A percentile compares a stretch with the other conserved stretches of the same genome.
Conservation (phyloP, 1,139 yeast genomes). For the Nematodospora anomalae region DNA sequence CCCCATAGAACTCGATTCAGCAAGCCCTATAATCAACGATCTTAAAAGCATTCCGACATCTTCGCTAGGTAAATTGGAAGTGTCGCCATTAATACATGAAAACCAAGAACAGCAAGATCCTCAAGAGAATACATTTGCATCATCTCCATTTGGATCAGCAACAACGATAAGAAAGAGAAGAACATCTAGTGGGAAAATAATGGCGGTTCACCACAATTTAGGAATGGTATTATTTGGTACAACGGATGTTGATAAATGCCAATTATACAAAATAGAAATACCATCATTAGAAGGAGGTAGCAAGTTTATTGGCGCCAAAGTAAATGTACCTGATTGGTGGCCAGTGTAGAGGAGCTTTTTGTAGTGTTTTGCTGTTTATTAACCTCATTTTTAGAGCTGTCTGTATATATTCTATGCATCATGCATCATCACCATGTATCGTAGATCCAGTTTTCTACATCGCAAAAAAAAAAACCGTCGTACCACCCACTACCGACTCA, state of each 20-base stretch:
- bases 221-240: constrained; percentile 66
- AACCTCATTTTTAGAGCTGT: too few species aligned
- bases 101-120: constrained; percentile 11
- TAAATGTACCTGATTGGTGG: constrained; percentile 68
- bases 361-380: too few species aligned
- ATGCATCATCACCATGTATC: too few species aligned
- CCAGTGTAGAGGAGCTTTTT: constrained; percentile 36
- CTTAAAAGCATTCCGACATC: constrained; percentile 20
- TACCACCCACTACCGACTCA: not conserved
- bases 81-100: constrained; percentile 23
- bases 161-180: constrained; percentile 33
- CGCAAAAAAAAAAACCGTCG: constrained; percentile 1
- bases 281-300: constrained; percentile 24
- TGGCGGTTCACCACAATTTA: constrained; percentile 55
- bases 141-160: constrained; percentile 36
- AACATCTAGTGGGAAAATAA: constrained; percentile 57
- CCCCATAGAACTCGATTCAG: constrained; percentile 19
- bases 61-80: constrained; percentile 25
- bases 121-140: constrained; percentile 15
- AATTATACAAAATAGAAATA: constrained; percentile 30
- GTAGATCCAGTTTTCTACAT: too few species aligned
- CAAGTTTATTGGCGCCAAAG: constrained; percentile 44
- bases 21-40: constrained; percentile 19
- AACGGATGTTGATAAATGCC: constrained; percentile 36
- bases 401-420: too few species aligned